Evolutionary conservation across 78 protist genomes (phyloP), one percentile per base, ranked within the genome.

Genomic region (Tieghemostelium lacteum): DNA sequence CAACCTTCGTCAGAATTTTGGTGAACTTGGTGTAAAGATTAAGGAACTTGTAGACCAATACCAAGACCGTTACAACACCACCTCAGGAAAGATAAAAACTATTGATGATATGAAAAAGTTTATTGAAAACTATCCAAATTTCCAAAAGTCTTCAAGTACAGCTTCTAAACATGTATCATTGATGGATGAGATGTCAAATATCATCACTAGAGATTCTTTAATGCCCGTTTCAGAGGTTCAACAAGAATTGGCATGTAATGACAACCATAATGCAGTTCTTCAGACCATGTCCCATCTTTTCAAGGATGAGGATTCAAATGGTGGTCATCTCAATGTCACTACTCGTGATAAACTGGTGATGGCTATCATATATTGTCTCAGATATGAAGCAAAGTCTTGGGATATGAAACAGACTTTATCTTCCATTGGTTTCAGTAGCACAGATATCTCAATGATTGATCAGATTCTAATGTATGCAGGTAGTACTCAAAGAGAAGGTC

Each of bases 121-220:
- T 70, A 77, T 98, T 60, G 97, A 89, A 58, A 29, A 87, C 45
- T 98, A 96, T 76, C 99, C 99, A n/a, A 92, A 97, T 58, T 97
- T 97, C 87, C 62, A 34, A 17, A 95, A 87, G 33, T 58, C 96
- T 77, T 88, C 97, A 22, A 93, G 94, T 31, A 86, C 57, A 55
- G 98, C 95, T 7, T 29, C 94, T 6, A 97, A 96, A 86, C 99
- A 97, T 85, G 95, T 96, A 72, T 31, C 96, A 3, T 19, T 98
- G 34, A 45, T 96, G 52, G 86, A 61, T 19, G 94, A 86, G 52
- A 61, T 98, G 19, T n/a, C 37, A 1, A 34, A 75, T 2, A 10
- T 39, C 10, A 83, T 97, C 16, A 85, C 87, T 19, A 36, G 0
- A 12, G 33, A 80, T 16, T 0, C 12, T 24, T 73, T 98, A 42